Evolutionary conservation across 1,284 basidiomycete species (phyloP).

Genomic region (Leccinum griseonigrum): DNA sequence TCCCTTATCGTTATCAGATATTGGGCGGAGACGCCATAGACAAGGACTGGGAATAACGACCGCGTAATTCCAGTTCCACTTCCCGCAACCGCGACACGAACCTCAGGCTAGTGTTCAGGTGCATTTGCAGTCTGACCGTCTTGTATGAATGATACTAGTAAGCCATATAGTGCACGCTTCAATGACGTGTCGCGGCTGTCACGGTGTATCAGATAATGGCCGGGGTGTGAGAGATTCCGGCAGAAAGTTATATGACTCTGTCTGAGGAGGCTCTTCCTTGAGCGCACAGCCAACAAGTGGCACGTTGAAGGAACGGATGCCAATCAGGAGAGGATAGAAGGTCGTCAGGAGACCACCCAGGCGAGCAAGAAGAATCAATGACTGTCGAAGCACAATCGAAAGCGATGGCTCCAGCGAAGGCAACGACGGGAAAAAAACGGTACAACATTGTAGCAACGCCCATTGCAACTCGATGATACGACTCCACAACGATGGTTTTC

Average conservation of each 20-base stretch:
- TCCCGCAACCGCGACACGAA: constrained; percentile 4
- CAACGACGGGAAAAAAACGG: background rate
- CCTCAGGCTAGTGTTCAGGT: constrained; percentile 9
- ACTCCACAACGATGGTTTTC: no score
- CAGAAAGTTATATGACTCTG: background rate
- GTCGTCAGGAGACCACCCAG: background rate
- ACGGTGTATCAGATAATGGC: constrained; percentile 7
- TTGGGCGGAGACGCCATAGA: background rate
- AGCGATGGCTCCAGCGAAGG: background rate
- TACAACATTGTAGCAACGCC: background rate
- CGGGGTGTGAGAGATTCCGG: constrained; percentile 13
- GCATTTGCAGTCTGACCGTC: background rate
- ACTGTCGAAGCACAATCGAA: background rate
- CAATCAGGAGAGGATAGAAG: background rate
- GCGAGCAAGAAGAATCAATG: no score
- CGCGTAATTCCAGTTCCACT: constrained; percentile 1
- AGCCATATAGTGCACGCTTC: constrained; percentile 4
- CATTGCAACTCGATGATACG: background rate
- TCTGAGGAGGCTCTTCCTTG: background rate
- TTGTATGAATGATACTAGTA: constrained; percentile 5
- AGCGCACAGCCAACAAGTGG: background rate
- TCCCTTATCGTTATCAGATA: background rate
- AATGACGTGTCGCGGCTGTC: constrained; percentile 4
- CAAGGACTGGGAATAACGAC: background rate
- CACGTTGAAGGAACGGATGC: background rate